Evolutionary conservation across 1,139 yeast genomes (phyloP).

Genomic region (Sugiyamaella grinbergsii): DNA sequence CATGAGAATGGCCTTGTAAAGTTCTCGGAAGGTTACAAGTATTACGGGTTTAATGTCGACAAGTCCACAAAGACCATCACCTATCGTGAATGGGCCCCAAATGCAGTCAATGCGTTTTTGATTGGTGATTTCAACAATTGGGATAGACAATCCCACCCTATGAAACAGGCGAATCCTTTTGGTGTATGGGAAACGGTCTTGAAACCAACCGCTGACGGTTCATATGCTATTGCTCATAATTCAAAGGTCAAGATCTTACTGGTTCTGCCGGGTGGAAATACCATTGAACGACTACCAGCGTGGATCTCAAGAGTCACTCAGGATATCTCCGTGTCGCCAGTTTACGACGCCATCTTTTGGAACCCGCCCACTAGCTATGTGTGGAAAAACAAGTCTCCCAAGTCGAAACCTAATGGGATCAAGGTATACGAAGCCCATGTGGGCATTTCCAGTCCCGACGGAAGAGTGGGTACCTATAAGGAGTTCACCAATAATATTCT

Average conservation of each 20-base stretch:
- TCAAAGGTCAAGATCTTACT: conserved; percentile 75
- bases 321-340: conserved; percentile 51
- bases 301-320: conserved; percentile 87
- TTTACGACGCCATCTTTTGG: conserved; percentile 92
- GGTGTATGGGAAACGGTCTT: conserved; percentile 70
- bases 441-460: conserved; percentile 92
- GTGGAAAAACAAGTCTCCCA: conserved; percentile 55
- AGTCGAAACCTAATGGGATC: conserved; percentile 61
- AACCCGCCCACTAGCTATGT: conserved; percentile 65
- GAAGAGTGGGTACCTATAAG: conserved; percentile 77
- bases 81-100: conserved; percentile 87
- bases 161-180: conserved; percentile 55
- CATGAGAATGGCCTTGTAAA: conserved; percentile 52
- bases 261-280: conserved; percentile 65
- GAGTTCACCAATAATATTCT: conserved; percentile 79
- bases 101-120: conserved; percentile 69
- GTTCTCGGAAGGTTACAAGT: conserved; percentile 63
- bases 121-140: conserved; percentile 92
- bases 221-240: conserved; percentile 75
- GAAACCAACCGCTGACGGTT: conserved; percentile 51
- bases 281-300: conserved; percentile 81
- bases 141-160: conserved; percentile 60
- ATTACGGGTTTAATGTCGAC: conserved; percentile 74
- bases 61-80: conserved; percentile 54
- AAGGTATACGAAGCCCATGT: conserved; percentile 95